These are phyloP conservation scores for Volvox africanus DNA, from an alignment of 139 green algal genomes.

Conservation along the genomic window DNA sequence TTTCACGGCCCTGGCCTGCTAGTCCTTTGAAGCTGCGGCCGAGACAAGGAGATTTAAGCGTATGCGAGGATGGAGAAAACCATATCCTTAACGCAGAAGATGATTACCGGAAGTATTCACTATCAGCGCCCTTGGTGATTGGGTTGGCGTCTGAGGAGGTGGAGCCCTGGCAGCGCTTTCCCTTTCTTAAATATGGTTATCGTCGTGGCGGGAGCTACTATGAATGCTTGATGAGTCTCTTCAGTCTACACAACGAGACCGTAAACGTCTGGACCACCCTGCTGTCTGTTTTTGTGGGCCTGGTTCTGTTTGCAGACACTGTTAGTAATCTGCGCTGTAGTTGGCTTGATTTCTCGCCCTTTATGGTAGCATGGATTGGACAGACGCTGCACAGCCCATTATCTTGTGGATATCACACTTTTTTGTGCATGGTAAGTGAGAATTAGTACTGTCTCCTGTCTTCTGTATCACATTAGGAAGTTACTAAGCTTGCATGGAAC, in stretches of 20 bases:
- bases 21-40: neutral
- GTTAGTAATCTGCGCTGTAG: neutral
- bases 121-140: neutral
- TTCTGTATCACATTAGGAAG: no score
- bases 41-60: neutral
- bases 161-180: constrained; percentile 48
- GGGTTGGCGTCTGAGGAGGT: constrained; percentile 25
- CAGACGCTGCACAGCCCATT: constrained; percentile 42
- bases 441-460: neutral
- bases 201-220: constrained; percentile 3
- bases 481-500: no score
- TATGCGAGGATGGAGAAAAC: neutral
- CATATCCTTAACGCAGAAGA: neutral
- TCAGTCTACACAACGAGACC: constrained; percentile 42
- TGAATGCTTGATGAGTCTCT: constrained; percentile 13
- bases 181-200: constrained; percentile 24
- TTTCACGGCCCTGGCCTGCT: neutral
- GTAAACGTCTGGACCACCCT: constrained; percentile 47
- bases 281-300: constrained; percentile 1
- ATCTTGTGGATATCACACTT: constrained; percentile 31
- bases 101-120: neutral
- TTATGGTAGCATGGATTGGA: constrained; percentile 14
- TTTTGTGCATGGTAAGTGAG: constrained; percentile 31
- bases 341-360: constrained; percentile 33
- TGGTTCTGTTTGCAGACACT: neutral